Evolutionary conservation across 176 grass and related monocot species (phyloP).

Genomic region (Carex myosuroides): DNA sequence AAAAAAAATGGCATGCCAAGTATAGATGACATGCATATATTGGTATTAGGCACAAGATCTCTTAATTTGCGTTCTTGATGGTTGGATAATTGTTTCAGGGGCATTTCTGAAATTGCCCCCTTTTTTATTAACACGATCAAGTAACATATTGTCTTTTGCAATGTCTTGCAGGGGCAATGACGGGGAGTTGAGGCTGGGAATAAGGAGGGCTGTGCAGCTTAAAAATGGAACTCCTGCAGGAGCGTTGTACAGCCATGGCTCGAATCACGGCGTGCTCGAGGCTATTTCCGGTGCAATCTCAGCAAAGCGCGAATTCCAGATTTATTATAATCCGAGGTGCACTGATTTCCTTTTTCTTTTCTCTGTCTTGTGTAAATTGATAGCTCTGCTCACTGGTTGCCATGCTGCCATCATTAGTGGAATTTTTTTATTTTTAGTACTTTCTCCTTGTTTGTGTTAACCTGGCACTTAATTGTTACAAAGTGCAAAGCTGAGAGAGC

Average conservation of each 20-base stretch:
- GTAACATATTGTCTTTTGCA: not conserved
- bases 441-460: not conserved
- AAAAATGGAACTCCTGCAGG: constrained; percentile 49
- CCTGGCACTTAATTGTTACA: not conserved
- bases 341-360: not conserved
- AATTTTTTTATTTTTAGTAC: not conserved
- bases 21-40: not conserved
- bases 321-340: constrained; percentile 85
- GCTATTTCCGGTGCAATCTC: constrained; percentile 44
- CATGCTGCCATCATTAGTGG: not conserved
- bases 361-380: not conserved
- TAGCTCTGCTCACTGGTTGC: not conserved
- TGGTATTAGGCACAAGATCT: not conserved
- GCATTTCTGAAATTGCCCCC: not conserved
- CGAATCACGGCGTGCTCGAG: constrained; percentile 30
- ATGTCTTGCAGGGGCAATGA: constrained; percentile 59
- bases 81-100: not conserved
- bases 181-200: constrained; percentile 72
- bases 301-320: constrained; percentile 41
- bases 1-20: not conserved
- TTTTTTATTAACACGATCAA: not conserved
- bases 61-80: not conserved
- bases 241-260: constrained; percentile 34
- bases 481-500: not conserved
- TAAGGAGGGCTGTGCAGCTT: constrained; percentile 77